Conservation (phyloP, 2,329 filamentous ascomycete genomes). For the Anthostomella pinea region DNA sequence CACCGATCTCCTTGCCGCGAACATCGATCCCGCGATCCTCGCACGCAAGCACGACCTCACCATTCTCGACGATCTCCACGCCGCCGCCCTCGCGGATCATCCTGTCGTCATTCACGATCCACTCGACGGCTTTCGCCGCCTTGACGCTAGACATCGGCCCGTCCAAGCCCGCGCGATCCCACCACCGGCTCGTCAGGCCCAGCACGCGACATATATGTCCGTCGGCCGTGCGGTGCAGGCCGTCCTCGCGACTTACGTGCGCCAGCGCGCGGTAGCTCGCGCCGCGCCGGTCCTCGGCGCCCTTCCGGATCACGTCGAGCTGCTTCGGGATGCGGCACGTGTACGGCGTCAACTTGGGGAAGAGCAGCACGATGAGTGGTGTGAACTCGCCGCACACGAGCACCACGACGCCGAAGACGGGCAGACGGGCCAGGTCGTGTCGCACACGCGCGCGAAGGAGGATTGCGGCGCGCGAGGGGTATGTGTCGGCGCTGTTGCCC, state of each 20-base stretch:
- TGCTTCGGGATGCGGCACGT: constrained; percentile 83
- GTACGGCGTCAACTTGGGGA: constrained; percentile 70
- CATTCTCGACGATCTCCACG: constrained; percentile 51
- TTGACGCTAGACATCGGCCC: constrained; percentile 53
- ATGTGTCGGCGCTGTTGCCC: constrained; percentile 32
- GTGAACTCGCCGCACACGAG: constrained; percentile 83
- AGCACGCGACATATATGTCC: constrained; percentile 29
- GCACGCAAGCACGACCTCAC: constrained; percentile 69
- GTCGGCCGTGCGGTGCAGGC: constrained; percentile 1
- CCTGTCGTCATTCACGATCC: constrained; percentile 68
- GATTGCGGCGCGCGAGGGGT: constrained; percentile 63
- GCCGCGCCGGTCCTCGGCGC: constrained; percentile 51
- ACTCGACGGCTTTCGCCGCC: constrained; percentile 54
- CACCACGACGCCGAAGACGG: constrained; percentile 73
- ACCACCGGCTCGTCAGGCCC: constrained; percentile 42
- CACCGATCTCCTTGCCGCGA: constrained; percentile 53
- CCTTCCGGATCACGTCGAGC: constrained; percentile 53
- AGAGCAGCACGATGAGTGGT: constrained; percentile 70
- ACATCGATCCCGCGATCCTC: constrained; percentile 65
- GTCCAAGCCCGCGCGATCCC: constrained; percentile 49
- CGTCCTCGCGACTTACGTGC: constrained; percentile 18
- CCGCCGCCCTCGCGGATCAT: constrained; percentile 65
- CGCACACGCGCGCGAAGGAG: constrained; percentile 66
- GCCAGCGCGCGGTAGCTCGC: constrained; percentile 45
- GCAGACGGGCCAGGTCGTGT: constrained; percentile 74